Percentiles rank a stretch among this genome's conserved stretches.
These are phyloP conservation scores for Tricholoma hemisulphureum DNA, from an alignment of 768 basidiomycete species.

Conservation along the genomic window DNA sequence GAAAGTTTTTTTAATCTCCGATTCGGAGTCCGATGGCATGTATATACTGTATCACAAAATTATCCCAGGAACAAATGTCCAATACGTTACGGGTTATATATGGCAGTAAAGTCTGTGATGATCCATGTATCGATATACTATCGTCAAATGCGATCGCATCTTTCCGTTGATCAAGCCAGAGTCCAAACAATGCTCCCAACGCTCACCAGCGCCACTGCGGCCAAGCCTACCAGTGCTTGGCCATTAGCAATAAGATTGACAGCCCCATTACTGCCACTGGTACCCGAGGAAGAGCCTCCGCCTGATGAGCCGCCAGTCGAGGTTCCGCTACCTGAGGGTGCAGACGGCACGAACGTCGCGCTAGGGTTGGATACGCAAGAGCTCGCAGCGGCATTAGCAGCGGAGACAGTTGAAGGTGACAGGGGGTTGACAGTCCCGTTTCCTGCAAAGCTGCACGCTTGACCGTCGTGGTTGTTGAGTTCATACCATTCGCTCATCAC, in stretches of 20 bases:
- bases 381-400: conserved; percentile 54
- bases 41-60: no score
- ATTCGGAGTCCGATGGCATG: conserved; percentile 13
- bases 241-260: conserved; percentile 22
- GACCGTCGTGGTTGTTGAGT: conserved; percentile 50
- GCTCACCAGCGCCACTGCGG: conserved; percentile 32
- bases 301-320: conserved; percentile 15
- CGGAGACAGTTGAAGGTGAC: conserved; percentile 48
- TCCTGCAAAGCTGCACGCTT: conserved; percentile 77
- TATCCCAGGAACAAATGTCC: no score
- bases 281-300: conserved; percentile 18
- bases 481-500: conserved; percentile 81
- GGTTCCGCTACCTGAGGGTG: conserved; percentile 28
- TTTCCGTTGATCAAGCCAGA: conserved; percentile 28
- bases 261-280: conserved; percentile 16
- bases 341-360: conserved; percentile 62
- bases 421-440: conserved; percentile 75
- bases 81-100: conserved; percentile 11
- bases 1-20: conserved; percentile 18
- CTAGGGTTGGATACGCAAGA: conserved; percentile 67
- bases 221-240: conserved; percentile 38
- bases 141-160: neutral
- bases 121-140: neutral
- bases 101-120: conserved; percentile 14
- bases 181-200: conserved; percentile 45